Percentiles rank a stretch among this genome's conserved stretches.
phyloP scores from a whole-genome alignment of 352 stramenopile genomes.

The Pelagophyceae sp. region DNA sequence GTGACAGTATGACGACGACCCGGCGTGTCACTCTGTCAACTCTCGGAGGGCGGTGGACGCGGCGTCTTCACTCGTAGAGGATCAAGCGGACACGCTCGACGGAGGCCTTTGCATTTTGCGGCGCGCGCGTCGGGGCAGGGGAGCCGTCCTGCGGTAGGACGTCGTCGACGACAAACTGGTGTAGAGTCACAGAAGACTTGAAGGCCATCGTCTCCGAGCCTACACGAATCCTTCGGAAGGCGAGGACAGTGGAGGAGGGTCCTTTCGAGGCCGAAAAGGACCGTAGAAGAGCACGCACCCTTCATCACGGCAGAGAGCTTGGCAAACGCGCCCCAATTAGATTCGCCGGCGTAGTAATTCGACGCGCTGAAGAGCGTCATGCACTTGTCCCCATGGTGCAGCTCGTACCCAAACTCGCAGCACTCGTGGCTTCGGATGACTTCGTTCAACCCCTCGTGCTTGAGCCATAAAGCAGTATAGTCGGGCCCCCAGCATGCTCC shows the following conservation, averaged over 20 bases:
- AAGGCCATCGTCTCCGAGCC: too few relatives aligned
- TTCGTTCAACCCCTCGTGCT: neutral
- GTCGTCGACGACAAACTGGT: neutral
- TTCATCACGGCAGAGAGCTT: neutral
- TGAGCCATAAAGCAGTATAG: neutral
- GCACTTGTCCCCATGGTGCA: neutral
- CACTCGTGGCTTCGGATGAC: neutral
- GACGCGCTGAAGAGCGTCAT: neutral
- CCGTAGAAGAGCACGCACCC: conserved; percentile 3
- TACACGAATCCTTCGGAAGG: too few relatives aligned
- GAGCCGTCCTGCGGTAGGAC: too few relatives aligned
- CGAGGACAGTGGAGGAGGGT: neutral
- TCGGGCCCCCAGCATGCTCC: neutral
- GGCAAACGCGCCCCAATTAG: neutral
- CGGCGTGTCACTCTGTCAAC: too few relatives aligned
- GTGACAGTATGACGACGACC: too few relatives aligned
- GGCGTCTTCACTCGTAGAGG: too few relatives aligned
- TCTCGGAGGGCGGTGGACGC: too few relatives aligned
- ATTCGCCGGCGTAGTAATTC: neutral
- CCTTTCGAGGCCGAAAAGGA: neutral
- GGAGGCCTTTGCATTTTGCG: too few relatives aligned
- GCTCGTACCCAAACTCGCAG: neutral
- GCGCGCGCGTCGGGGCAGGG: too few relatives aligned
- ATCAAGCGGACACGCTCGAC: too few relatives aligned
- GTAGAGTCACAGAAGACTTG: too few relatives aligned